Base-by-base conservation (phyloP, 164 flowering plant genomes). In the Nelumbo lutea region DNA sequence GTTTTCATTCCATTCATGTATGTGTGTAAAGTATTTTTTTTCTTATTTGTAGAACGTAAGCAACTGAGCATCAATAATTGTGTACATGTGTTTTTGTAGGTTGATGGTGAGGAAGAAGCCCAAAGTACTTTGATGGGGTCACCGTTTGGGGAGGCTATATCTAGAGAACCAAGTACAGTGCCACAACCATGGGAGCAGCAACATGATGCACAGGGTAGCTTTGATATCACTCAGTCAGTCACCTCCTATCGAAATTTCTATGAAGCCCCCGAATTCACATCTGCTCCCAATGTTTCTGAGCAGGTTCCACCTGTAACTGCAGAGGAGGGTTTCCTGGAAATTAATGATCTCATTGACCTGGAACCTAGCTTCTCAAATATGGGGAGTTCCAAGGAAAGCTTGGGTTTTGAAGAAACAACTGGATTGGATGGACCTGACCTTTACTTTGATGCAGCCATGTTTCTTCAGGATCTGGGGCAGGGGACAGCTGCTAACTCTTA, bases 241-340 rank as follows among this genome's bases (percentile, higher is more conserved):
- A 51, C 74, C 14, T 72, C 83, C 42, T 73, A 75, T 10, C 10
- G 70, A 52, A 80, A 70, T 58, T n/a, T 64, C 9, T 42, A 42
- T 43, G 90, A 84, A 58, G 72, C 67, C 42, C 62, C 78, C 50
- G 91, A 88, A 64, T 77, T 84, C 46, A 74, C 86, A 65, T 83
- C 85, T 57, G 73, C 74, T 74, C 67, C 74, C 41, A 60, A 72
- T 39, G 57, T 42, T 48, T 53, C 67, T 43, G 77, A 70, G 39
- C 67, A 43, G 59, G 70, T 60, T 52, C 59, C 62, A 44, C 61
- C 14, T 3, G 38, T 64, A 38, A 7, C 11, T 40, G 93, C 81
- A 50, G 90, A 64, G 14, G 77, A 79, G 44, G 88, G 83, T 75
- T 95, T 85, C 76, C 69, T 93, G 62, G 97, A 96, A 77, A 79